Evolutionary conservation across 495 filamentous ascomycete genomes (phyloP), one percentile per base, ranked within the genome.

Genomic region (Talaromyces proteolyticus): DNA sequence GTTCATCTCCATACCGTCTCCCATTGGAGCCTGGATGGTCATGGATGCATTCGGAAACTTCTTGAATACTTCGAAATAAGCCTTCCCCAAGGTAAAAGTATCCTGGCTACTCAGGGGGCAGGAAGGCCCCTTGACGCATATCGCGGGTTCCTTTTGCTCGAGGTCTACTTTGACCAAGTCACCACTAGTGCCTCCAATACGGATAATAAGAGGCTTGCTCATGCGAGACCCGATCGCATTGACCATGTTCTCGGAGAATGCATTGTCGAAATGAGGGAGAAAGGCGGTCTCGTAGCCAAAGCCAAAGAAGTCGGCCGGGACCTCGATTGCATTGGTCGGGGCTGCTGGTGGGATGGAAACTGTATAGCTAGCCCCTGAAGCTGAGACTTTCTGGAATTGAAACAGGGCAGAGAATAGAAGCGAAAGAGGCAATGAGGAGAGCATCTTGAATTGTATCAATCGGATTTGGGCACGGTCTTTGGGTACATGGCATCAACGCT

Each of bases 21-120:
- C 39, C 29, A 64, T 42, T 1, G 61, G 61, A 16, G 58, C 59
- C 24, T 64, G 59, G 44, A 64, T 43, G n/a, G 58, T 54, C 44
- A 62, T 52, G 17, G 34, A 26, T 0, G 52, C 37, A 6, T 49
- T 42, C 6, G 23, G 36, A 26, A 64, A 62, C 19, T 20, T 25
- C 26, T 49, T 49, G 49, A 64, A 57, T 4, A 21, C 45, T 19
- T 59, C 40, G 17, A 61, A 64, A 40, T 62, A 64, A 46, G 43
- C 47, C 1, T 47, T 53, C 1, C 59, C 61, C 1, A 64, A 23
- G 1, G 36, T 51, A 17, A 43, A 63, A 6, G 38, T 44, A 25
- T 47, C 52, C 22, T 42, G 19, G 18, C 48, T 53, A n/a, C 29
- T 14, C 8, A 34, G 8, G 8, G 29, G 29, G 29, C 29, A 34